Evolutionary conservation across 2,329 filamentous ascomycete genomes (phyloP), one percentile per base, ranked within the genome.

Genomic region (Phyllachora maydis): DNA sequence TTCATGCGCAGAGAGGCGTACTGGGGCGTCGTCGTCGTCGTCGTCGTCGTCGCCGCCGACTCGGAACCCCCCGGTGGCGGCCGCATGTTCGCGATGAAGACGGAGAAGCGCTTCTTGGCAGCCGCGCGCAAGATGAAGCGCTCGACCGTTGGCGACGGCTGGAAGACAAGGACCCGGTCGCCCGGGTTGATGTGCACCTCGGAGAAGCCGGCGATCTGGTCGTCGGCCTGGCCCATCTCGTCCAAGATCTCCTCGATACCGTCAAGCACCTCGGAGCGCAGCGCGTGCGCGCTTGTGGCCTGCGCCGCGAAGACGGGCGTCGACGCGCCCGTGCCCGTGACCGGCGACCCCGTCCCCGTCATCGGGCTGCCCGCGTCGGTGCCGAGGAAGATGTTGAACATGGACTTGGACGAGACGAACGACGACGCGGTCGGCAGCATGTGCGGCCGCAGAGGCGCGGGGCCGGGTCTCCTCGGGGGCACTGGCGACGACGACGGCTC

Each of bases 161-260:
- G 77, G 43, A 92, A 74, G 6, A 83, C 83, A 30, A 98, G 65
- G 31, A 98, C 78, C 36, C 83, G 75, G 46, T 98, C 85, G 41
- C 85, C 82, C 1, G 79, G 77, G 42, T 91, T 79, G 32, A 98
- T 91, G 46, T 93, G 78, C 22, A 90, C 78, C 32, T 91, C 74
- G 3, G 83, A 78, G 33, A 82, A 76, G 12, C 70, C 68, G 2
- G 85, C 78, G 36, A 98, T 90, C 47, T 92, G 82, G 40, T 91
- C 81, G 42, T 93, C 88, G 6, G 82, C 82, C 41, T 85, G 76
- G 33, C 76, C 74, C 27, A 98, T 71, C 50, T 98, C 88, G 41
- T 98, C 88, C 46, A 91, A 77, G 29, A 98, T 82, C 45, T 98
- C 88, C 38, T 81, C 72, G 38, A 98, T 93, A 19, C 83, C 88